Base-by-base conservation (phyloP, 768 basidiomycete species). In the Hygrocybe coccinea region DNA sequence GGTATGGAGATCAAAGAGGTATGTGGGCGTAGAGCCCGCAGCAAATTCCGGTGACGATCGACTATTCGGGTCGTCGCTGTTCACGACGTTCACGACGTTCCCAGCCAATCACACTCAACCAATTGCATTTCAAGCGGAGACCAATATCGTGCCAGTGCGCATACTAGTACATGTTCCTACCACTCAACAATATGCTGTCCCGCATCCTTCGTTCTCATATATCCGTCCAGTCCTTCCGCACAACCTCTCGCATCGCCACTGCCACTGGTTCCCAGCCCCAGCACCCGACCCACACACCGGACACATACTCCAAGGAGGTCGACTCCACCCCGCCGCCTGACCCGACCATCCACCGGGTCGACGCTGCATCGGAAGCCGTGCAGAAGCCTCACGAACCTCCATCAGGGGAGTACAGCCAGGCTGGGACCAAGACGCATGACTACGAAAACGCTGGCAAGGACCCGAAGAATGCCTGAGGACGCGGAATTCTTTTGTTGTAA, bases 381-480 rank as follows among this genome's bases (percentile, higher is more conserved):
- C 74, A 80, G 62, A 74, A 74, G 35, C 79, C 82, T 2, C 70
- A 79, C 54, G 80, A 82, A 54, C 69, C 77, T 2, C 76, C 55
- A 8, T 56, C 49, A 8, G 49, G 55, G 5, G 38, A 50, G 25
- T 51, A 14, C 33, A 56, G 55, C 25, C 48, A 37, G 12, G 55
- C 49, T 6, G 55, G 55, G 39, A 44, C 41, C 3, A 45, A 43
- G 38, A 56, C 55, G 1, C 29, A 34, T 17, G 55, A 56, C n/a
- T 51, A 56, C 33, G 37, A 56, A 36, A 46, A 21, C 29, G 3
- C 29, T 3, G 29, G 29, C 29, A 29, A 29, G 29, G 8, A 29
- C 8, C 29, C 4, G 29, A 29, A 29, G 29, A 29, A 29, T 4
- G 29, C 29, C 8, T 29, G 29, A 29, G 29, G 29, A 29, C 29